phyloP scores from a whole-genome alignment of 1,284 basidiomycete species.

The Serendipita sp. region DNA sequence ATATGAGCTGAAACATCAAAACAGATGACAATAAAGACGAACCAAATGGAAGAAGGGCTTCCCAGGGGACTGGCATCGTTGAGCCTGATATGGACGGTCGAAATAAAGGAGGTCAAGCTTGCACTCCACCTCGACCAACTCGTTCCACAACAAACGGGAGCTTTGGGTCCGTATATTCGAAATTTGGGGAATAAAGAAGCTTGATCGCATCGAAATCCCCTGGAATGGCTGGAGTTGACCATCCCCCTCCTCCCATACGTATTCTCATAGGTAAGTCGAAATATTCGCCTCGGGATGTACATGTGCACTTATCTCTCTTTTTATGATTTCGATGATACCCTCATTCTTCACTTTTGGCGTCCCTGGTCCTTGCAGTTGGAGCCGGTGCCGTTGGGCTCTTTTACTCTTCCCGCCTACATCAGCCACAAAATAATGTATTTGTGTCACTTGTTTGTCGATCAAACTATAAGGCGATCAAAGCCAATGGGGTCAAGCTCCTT shows the following conservation, averaged over 20 bases:
- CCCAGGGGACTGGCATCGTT: conserved; percentile 84
- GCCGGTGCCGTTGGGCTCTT: conserved; percentile 30
- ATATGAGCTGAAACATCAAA: background rate
- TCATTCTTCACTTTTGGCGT: background rate
- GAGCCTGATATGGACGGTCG: background rate
- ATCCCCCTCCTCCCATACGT: background rate
- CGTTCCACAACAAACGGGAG: background rate
- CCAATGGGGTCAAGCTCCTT: conserved; percentile 21
- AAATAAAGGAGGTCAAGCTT: background rate
- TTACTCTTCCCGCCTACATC: conserved; percentile 26
- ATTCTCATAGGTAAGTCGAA: background rate
- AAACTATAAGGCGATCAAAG: conserved; percentile 25
- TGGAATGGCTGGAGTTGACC: background rate
- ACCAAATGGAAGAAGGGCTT: conserved; percentile 91
- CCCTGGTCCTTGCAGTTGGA: conserved; percentile 18
- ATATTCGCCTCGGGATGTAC: background rate
- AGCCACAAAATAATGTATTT: conserved; percentile 15
- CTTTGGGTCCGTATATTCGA: background rate
- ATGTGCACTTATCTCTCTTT: background rate
- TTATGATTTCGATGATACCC: background rate
- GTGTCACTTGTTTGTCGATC: conserved; percentile 29
- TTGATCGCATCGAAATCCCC: background rate
- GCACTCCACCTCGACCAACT: background rate
- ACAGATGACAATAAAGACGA: conserved; percentile 14
- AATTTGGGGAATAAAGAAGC: background rate